Evolutionary conservation across 345 rosid genomes (phyloP).

Genomic region (Eucalyptus microcorys): DNA sequence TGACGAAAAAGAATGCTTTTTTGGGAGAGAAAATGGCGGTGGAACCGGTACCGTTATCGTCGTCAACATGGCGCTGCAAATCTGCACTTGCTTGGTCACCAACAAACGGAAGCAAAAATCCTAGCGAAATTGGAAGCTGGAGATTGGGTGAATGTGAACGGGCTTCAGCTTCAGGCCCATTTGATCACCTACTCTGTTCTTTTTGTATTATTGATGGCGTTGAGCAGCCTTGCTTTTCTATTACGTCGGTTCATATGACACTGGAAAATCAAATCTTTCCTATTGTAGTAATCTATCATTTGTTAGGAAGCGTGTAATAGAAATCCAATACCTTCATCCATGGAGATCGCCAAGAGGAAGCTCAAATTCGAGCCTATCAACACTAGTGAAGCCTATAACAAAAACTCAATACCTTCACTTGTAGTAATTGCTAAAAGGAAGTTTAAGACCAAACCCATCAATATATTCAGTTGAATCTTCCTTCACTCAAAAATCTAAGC

Average conservation of each 20-base stretch:
- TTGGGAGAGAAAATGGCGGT: not conserved
- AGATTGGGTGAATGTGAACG: not conserved
- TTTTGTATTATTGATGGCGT: not conserved
- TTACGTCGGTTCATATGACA: not conserved
- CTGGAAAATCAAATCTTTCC: not conserved
- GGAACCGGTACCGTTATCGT: not conserved
- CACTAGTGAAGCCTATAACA: no score
- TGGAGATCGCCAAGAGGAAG: no score
- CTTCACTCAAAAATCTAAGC: no score
- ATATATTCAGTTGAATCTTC: fast-evolving
- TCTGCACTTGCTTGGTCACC: not conserved
- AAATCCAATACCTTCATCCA: no score
- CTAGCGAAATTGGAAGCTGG: not conserved
- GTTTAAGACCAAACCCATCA: fast-evolving
- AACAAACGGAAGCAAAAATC: not conserved
- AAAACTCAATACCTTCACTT: no score
- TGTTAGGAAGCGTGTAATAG: no score
- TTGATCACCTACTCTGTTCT: not conserved
- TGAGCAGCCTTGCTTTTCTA: not conserved
- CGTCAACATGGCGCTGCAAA: not conserved
- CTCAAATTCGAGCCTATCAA: fast-evolving
- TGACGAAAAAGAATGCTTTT: not conserved
- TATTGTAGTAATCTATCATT: no score
- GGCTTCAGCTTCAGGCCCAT: not conserved
- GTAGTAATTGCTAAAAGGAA: no score